Base-by-base conservation (phyloP, 2,329 filamentous ascomycete species). In the Pseudogymnoascus sp. region DNA sequence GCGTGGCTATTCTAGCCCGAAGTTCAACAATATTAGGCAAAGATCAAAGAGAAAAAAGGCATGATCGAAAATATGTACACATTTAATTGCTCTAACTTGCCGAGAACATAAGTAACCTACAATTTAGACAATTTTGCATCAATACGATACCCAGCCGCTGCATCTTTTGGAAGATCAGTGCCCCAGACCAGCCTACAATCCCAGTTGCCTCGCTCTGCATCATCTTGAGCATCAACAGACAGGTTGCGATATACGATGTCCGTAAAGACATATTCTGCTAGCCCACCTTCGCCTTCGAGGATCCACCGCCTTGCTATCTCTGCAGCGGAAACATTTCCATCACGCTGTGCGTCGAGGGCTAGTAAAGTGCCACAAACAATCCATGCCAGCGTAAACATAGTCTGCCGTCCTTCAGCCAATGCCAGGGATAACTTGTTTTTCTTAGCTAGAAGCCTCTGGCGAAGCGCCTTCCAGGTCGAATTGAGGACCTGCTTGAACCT, bases 251-350 rank as follows among this genome's bases (percentile, higher is more conserved):
- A 68, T 10, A 71, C 65, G n/a, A 74, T 62, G 23, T 71, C 69
- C 3, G 66, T 60, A 31, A 70, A 68, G 15, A 69, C 66, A 15
- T 68, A 72, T 29, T 74, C 73, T 17, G 71, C 73, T 7, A 74
- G 68, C 13, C 69, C 71, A 19, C 70, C 68, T 65, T 73, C 69
- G 4, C 69, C 71, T 2, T 69, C 64, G 7, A 74, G 59, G 9
- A 74, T 62, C 75, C 76, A 79, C 42, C 76, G 69, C 21, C 68
- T 68, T 4, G 75, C 74, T 17, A 77, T 70, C 50, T 75, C 75
- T 7, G 59, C 61, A 0, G 74, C 73, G 13, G 74, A 64, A 5
- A 61, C 62, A 67, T 75, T 70, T 0, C 67, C 68, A 63, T 75
- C 74, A 15, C 71, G 68, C 42, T 70, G 66, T 1, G 75, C 75